These are phyloP conservation scores for Oehlia diaphana DNA, from an alignment of 192 early-diverging fungal genomes.

Conservation along the genomic window DNA sequence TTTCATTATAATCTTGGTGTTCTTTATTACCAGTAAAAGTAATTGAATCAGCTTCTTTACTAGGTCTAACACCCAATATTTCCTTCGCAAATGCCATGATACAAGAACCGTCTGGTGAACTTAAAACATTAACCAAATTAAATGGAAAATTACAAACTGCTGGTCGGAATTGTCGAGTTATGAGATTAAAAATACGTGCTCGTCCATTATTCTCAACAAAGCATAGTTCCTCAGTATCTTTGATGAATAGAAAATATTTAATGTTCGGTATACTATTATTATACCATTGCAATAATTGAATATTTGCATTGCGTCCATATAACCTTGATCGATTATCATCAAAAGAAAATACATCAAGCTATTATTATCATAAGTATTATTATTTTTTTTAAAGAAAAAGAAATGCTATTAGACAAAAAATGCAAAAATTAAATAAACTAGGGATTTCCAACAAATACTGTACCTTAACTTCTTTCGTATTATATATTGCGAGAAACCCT, in stretches of 20 bases:
- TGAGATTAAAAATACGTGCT: conserved; percentile 5
- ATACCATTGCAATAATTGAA: conserved; percentile 18
- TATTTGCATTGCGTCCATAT: conserved; percentile 1
- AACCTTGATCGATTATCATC: background rate
- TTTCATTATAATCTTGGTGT: no score
- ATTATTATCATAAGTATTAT: no score
- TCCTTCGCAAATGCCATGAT: conserved; percentile 27
- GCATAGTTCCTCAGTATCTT: conserved; percentile 19
- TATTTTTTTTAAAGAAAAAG: background rate
- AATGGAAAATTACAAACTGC: conserved; percentile 3
- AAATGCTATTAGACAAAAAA: no score
- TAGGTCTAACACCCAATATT: background rate
- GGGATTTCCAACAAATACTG: background rate
- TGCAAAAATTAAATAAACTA: no score
- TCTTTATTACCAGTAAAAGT: no score
- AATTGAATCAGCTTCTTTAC: background rate
- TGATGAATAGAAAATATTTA: conserved; percentile 22
- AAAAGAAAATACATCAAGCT: conserved; percentile 26
- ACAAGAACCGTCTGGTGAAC: conserved; percentile 27
- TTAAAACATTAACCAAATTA: background rate
- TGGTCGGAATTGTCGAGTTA: conserved; percentile 11
- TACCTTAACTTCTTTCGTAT: background rate
- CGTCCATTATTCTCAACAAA: conserved; percentile 25
- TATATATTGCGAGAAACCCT: conserved; percentile 21
- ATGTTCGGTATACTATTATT: conserved; percentile 3